Base-by-base conservation (phyloP, 164 flowering plant genomes). In the Magnolia officinalis region DNA sequence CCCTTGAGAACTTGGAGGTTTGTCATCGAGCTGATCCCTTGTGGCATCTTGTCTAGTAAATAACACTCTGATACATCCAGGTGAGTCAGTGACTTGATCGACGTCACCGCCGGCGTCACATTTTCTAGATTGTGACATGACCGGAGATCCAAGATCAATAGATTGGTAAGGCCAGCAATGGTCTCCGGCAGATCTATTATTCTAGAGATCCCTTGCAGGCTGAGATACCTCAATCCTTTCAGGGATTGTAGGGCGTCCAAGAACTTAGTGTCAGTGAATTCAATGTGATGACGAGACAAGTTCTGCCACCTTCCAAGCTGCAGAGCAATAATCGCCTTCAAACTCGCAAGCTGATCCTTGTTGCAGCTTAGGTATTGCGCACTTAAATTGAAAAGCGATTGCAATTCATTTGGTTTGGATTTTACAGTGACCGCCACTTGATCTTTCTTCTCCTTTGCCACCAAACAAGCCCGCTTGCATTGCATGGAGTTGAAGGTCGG, bases 51-150 rank as follows among this genome's bases (percentile, higher is more conserved):
- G 6, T 80, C 83, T 1, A 76, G 45, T 20, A 76, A 0, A 74
- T 81, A 85, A 76, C 91, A 87, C 52, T 82, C 83, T 0, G 89
- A 87, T 19, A 87, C 63, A 66, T 88, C 91, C 82, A 88, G 77
- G 70, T 85, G 85, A 0, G 84, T 85, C 52, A 88, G 77, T 4
- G 73, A 78, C 70, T 70, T 79, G 4, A 87, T 79, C 0, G 10
- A 63, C 2, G 55, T 73, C 16, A 88, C 78, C 0, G 21, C 74
- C 0, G 61, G 13, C 0, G 86, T 83, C 29, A 87, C 64, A 4
- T 0, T 26, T 74, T 81, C 85, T 0, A 87, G 78, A 75, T 85
- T 81, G 74, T 80, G 83, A 55, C 91, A 88, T 0, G 82, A 81
- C 65, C 83, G 81, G 26, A 88, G 83, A 71, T 86, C 89, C 21